Conservation (phyloP, 805 yeast genomes). For the Phaffomyces antillensis region DNA sequence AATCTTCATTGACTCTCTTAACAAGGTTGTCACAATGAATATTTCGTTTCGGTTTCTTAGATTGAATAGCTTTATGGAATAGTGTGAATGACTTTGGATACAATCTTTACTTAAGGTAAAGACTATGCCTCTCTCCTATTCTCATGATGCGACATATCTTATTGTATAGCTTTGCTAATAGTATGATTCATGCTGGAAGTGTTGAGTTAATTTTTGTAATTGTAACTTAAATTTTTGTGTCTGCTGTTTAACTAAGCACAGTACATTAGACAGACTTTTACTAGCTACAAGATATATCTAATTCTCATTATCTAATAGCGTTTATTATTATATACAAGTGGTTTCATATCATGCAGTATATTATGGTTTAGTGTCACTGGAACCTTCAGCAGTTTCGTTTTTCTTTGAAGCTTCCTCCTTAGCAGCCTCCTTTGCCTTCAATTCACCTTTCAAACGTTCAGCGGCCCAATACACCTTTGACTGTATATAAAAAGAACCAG, state of each 20-base stretch:
- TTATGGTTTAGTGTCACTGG: constrained; percentile 1
- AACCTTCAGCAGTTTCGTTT: not conserved
- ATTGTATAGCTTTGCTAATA: constrained; percentile 2
- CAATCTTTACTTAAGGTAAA: constrained; percentile 17
- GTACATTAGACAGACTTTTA: too few relatives aligned
- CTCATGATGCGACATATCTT: constrained; percentile 22
- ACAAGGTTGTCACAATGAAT: constrained; percentile 64
- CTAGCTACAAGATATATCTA: too few relatives aligned
- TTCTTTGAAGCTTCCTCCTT: constrained; percentile 7
- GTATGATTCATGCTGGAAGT: not conserved
- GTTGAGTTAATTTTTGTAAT: not conserved
- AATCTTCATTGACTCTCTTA: constrained; percentile 61
- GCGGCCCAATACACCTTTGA: constrained; percentile 91
- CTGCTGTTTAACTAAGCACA: too few relatives aligned
- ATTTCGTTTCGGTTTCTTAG: constrained; percentile 78
- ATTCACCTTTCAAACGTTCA: constrained; percentile 79
- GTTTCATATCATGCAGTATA: not conserved
- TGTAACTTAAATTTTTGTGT: not conserved
- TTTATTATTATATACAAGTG: constrained; percentile 1
- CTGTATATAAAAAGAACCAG: constrained; percentile 92
- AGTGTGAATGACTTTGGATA: constrained; percentile 15
- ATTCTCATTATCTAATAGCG: not conserved
- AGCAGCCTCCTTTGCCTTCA: constrained; percentile 46
- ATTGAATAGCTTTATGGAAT: constrained; percentile 26
- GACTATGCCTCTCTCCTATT: constrained; percentile 20